Conservation (phyloP, 148 eudicot species). For the Camellia sinensis region DNA sequence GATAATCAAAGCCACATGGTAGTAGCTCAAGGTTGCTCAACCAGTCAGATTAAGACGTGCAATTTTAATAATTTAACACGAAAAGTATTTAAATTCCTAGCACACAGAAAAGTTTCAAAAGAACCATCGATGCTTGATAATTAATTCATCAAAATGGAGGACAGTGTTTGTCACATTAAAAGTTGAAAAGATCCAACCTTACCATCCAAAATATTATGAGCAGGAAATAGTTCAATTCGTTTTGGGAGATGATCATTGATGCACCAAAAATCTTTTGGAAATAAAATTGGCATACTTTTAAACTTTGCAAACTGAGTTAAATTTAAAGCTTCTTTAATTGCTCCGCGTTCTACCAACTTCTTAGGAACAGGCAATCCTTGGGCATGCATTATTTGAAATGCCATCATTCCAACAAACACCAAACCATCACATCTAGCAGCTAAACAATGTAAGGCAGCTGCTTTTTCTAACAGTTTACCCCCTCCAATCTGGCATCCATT, state of each 20-base stretch:
- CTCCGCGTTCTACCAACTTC: conserved; percentile 46
- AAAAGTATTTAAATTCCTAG: conserved; percentile 7
- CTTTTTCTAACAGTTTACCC: conserved; percentile 59
- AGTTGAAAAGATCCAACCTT: conserved; percentile 1
- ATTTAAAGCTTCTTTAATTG: conserved; percentile 46
- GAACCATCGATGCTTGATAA: background rate
- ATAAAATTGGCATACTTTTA: conserved; percentile 49
- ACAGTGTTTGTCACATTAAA: background rate
- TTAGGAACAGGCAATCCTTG: conserved; percentile 60
- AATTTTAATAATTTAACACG: background rate
- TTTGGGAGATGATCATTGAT: conserved; percentile 28
- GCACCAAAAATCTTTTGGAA: conserved; percentile 79
- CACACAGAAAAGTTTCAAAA: background rate
- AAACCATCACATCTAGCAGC: conserved; percentile 67
- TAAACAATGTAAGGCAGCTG: conserved; percentile 54
- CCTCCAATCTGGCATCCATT: conserved; percentile 71
- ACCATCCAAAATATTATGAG: conserved; percentile 52
- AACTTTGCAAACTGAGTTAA: conserved; percentile 41
- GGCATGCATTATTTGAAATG: conserved; percentile 83
- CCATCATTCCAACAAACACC: conserved; percentile 81
- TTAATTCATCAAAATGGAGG: background rate
- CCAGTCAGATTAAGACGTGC: background rate
- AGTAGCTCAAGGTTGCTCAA: background rate
- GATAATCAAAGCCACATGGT: background rate
- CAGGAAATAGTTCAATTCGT: conserved; percentile 45